Base-by-base conservation (phyloP, 2,329 filamentous ascomycete species). In the Westerdykella ornata region DNA sequence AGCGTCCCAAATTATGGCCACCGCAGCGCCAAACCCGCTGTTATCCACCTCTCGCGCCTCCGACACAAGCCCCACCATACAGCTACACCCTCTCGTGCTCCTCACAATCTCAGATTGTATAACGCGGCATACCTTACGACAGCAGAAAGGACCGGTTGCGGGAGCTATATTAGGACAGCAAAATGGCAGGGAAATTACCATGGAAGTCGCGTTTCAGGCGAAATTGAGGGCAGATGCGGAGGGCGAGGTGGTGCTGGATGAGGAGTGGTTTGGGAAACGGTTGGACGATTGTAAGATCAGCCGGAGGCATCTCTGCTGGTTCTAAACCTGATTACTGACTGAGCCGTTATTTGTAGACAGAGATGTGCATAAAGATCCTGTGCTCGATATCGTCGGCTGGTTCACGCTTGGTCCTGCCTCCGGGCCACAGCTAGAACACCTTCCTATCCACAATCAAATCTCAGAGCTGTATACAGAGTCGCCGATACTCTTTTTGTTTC, bases 101-200 rank as follows among this genome's bases (percentile, higher is more conserved):
- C 85, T 98, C 68, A 94, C 85, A 51, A 92, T 98, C 57, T 95
- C 90, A 54, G 92, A 98, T 68, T 94, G 94, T 66, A 88, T 97
- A 65, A 94, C 90, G 44, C 81, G 92, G 45, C 89, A 95, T 66
- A 86, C 83, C 1, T 76, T 95, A 42, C 81, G 92, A 44, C 72
- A 80, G 39, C 82, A 88, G 56, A 65, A 72, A 14, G 85, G 85
- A 0, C 88, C 88, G 13, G 77, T 96, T 14, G 78, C 90, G 3
- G 92, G 92, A 42, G 88, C 84, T 39, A 74, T 98, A n/a, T 70
- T 98, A 5, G 92, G 92, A 13, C 86, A 92, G 60, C 89, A 96
- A 56, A 85, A 88, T 72, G 90, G 90, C 15, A 83, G 88, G 43
- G 82, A 90, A 57, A 84, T 96, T 55, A 95, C 87, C 8, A 82